These are phyloP conservation scores for Acarospora socialis DNA, from an alignment of 2,329 filamentous ascomycete species.

Conservation along the genomic window DNA sequence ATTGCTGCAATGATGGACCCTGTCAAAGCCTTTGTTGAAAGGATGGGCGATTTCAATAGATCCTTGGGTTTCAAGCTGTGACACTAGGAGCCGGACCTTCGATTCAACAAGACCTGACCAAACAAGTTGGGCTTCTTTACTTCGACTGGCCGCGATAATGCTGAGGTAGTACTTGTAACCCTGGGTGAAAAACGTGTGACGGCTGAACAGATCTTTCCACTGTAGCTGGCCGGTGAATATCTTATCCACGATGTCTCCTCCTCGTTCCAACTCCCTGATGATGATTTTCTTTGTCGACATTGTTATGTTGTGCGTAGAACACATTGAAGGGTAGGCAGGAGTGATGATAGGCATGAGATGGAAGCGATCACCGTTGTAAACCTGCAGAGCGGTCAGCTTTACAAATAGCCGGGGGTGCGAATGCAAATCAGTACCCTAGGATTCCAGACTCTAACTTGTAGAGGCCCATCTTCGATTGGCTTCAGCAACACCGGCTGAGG, in stretches of 20 bases:
- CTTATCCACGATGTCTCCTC: slow-evolving; percentile 59
- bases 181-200: slow-evolving; percentile 83
- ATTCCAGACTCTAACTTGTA: slow-evolving; percentile 86
- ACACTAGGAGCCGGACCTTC: slow-evolving; percentile 74
- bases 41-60: slow-evolving; percentile 75
- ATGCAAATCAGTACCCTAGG: slow-evolving; percentile 47
- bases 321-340: slow-evolving; percentile 95
- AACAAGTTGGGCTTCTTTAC: slow-evolving; percentile 67
- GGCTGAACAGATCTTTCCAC: slow-evolving; percentile 81
- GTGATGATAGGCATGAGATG: slow-evolving; percentile 98
- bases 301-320: slow-evolving; percentile 87
- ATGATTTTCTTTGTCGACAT: slow-evolving; percentile 75
- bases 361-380: slow-evolving; percentile 65
- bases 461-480: slow-evolving; percentile 64
- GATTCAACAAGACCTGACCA: slow-evolving; percentile 93
- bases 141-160: slow-evolving; percentile 67
- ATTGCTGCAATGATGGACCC: slow-evolving; percentile 54
- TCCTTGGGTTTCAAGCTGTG: slow-evolving; percentile 64
- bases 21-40: slow-evolving; percentile 85
- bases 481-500: slow-evolving; percentile 87
- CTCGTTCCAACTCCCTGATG: slow-evolving; percentile 65
- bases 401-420: background rate
- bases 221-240: slow-evolving; percentile 62
- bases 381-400: slow-evolving; percentile 27
- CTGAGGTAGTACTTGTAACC: slow-evolving; percentile 94